Percentiles rank a stretch among this genome's conserved stretches.
Evolutionary conservation across 495 filamentous ascomycete species (phyloP).

Genomic region (Hyphodiscus hymeniophilus): DNA sequence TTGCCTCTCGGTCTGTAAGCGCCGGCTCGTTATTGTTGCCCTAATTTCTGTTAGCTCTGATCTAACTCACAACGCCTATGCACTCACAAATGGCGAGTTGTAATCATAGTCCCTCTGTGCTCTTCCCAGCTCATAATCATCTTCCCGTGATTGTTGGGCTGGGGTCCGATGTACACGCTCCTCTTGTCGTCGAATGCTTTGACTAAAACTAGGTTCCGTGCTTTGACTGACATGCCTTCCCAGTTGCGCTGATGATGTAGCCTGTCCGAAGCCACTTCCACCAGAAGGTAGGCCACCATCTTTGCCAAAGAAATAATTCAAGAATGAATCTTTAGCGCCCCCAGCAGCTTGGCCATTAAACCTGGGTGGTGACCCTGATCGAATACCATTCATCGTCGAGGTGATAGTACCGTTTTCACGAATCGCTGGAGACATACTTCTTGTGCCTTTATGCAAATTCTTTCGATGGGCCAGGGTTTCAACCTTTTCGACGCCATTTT

Average conservation of each 20-base stretch:
- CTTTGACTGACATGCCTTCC: constrained; percentile 63
- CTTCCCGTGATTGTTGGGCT: constrained; percentile 26
- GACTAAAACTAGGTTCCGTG: constrained; percentile 71
- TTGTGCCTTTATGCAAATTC: constrained; percentile 49
- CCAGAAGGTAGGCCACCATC: constrained; percentile 48
- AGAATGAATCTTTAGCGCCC: constrained; percentile 71
- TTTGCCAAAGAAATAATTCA: constrained; percentile 98
- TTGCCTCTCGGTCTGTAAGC: constrained; percentile 87
- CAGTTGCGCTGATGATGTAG: constrained; percentile 26
- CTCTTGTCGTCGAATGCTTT: constrained; percentile 73
- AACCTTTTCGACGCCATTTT: constrained; percentile 41
- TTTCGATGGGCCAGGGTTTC: constrained; percentile 48
- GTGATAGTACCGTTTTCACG: constrained; percentile 49
- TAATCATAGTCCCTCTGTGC: constrained; percentile 39
- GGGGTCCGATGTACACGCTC: constrained; percentile 40
- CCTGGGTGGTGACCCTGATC: constrained; percentile 53
- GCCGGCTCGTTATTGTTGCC: constrained; percentile 59
- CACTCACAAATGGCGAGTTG: constrained; percentile 50
- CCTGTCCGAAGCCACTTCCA: constrained; percentile 29
- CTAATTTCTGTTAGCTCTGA: constrained; percentile 29
- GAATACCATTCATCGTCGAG: constrained; percentile 57
- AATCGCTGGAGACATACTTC: constrained; percentile 79
- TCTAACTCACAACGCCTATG: not conserved
- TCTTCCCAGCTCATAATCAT: constrained; percentile 22
- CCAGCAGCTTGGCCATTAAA: constrained; percentile 43